phyloP scores from a whole-genome alignment of 495 filamentous ascomycete genomes.

The Rusavskia elegans region DNA sequence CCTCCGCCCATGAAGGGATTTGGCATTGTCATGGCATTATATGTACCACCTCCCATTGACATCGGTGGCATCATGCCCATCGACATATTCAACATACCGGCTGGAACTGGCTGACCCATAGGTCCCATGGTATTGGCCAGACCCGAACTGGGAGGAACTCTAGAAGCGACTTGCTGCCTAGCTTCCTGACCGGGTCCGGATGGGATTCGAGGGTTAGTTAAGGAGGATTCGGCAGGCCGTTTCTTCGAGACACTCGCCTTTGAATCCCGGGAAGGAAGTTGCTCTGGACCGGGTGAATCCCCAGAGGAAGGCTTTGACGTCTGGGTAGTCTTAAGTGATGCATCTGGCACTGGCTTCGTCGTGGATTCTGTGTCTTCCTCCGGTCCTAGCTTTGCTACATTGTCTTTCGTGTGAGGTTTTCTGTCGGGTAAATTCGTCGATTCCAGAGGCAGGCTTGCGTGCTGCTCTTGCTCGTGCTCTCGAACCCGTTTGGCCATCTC shows the following conservation, averaged over 20 bases:
- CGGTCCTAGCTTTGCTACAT: too few species aligned
- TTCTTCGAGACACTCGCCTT: constrained; percentile 36
- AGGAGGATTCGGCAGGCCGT: constrained; percentile 60
- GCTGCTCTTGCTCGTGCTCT: constrained; percentile 11
- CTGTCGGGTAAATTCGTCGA: background rate
- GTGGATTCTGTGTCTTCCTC: constrained; percentile 4
- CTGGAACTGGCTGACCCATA: constrained; percentile 28
- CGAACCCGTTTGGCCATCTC: constrained; percentile 45
- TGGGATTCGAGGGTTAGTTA: constrained; percentile 47
- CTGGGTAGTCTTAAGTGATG: constrained; percentile 16
- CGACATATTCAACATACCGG: constrained; percentile 23
- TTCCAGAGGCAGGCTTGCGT: background rate
- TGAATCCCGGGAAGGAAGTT: background rate
- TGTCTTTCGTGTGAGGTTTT: background rate
- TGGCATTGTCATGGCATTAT: constrained; percentile 35
- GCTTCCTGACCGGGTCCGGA: constrained; percentile 21
- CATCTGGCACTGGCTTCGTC: constrained; percentile 17
- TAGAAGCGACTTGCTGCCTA: constrained; percentile 11
- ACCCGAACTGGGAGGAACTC: background rate
- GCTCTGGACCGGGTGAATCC: background rate
- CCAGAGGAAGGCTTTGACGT: background rate
- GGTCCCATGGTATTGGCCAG: constrained; percentile 8
- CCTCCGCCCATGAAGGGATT: constrained; percentile 6
- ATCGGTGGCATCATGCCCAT: constrained; percentile 23
- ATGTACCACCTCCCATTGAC: constrained; percentile 24